phyloP scores from a whole-genome alignment of 1,284 basidiomycete species.

The Neonothopanus nambi region DNA sequence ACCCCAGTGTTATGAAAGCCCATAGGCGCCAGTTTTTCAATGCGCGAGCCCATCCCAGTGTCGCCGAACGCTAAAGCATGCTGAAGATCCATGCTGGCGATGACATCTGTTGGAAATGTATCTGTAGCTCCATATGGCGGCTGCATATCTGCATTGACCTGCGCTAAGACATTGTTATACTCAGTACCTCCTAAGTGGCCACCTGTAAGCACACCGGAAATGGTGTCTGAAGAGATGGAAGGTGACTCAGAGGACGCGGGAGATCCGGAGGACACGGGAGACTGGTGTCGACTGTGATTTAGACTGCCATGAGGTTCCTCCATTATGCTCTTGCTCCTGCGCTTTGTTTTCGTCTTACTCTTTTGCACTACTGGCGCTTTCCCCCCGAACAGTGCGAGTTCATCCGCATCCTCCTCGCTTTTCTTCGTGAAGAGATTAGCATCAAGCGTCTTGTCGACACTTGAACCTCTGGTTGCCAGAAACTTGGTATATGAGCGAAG shows the following conservation, averaged over 20 bases:
- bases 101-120: not conserved
- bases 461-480: slow-evolving; percentile 1
- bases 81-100: not conserved
- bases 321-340: slow-evolving; percentile 24
- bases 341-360: not conserved
- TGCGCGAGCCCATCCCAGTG: not conserved
- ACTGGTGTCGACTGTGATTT: not conserved
- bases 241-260: not conserved
- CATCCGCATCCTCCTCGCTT: slow-evolving; percentile 39
- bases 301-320: not conserved
- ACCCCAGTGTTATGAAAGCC: not conserved
- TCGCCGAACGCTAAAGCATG: too few relatives aligned
- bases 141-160: not conserved
- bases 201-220: too few relatives aligned
- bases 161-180: not conserved
- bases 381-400: slow-evolving; percentile 57
- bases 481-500: slow-evolving; percentile 32
- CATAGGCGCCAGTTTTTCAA: slow-evolving; percentile 7
- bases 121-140: not conserved
- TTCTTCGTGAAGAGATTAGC: slow-evolving; percentile 5
- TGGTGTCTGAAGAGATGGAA: not conserved
- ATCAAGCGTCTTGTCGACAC: slow-evolving; percentile 13
- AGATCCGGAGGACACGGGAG: not conserved
- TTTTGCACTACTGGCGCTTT: slow-evolving; percentile 36
- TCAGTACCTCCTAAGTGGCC: too few relatives aligned